phyloP scores from a whole-genome alignment of 805 yeast genomes.

The Candida michaelii region DNA sequence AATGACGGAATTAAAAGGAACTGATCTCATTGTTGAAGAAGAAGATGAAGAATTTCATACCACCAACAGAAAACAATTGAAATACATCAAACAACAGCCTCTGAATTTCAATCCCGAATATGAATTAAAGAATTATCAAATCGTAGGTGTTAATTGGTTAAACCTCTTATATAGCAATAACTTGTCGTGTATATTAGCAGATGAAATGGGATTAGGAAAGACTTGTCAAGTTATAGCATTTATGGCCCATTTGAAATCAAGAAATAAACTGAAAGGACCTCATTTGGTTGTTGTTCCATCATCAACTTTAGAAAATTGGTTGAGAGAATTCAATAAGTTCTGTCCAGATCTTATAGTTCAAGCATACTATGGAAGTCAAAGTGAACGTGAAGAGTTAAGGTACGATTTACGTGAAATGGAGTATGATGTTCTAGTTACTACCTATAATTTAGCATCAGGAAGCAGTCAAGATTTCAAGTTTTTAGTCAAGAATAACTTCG shows the following conservation, averaged over 20 bases:
- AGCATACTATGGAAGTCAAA: constrained; percentile 89
- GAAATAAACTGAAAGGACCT: constrained; percentile 60
- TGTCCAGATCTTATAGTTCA: constrained; percentile 80
- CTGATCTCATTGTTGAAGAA: constrained; percentile 23
- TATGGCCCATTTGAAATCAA: constrained; percentile 76
- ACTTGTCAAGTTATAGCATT: constrained; percentile 96
- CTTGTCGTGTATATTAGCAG: constrained; percentile 92
- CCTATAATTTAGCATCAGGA: constrained; percentile 90
- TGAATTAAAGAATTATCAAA: constrained; percentile 83
- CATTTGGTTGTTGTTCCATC: constrained; percentile 95
- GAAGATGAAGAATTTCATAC: constrained; percentile 35
- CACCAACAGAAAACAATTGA: constrained; percentile 23
- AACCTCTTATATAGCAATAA: constrained; percentile 71
- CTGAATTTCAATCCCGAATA: constrained; percentile 58
- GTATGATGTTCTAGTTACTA: constrained; percentile 90
- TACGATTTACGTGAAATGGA: constrained; percentile 57
- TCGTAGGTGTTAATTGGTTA: constrained; percentile 96
- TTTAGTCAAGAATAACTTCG: constrained; percentile 70
- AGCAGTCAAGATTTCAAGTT: constrained; percentile 79
- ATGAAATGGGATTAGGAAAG: constrained; percentile 98
- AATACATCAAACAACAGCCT: constrained; percentile 73
- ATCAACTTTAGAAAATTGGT: constrained; percentile 96
- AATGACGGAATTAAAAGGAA: constrained; percentile 43
- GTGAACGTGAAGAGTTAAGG: constrained; percentile 82
- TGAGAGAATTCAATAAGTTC: constrained; percentile 87